Conservation (phyloP, 352 stramenopile species). For the Pythium grandisporangium region DNA sequence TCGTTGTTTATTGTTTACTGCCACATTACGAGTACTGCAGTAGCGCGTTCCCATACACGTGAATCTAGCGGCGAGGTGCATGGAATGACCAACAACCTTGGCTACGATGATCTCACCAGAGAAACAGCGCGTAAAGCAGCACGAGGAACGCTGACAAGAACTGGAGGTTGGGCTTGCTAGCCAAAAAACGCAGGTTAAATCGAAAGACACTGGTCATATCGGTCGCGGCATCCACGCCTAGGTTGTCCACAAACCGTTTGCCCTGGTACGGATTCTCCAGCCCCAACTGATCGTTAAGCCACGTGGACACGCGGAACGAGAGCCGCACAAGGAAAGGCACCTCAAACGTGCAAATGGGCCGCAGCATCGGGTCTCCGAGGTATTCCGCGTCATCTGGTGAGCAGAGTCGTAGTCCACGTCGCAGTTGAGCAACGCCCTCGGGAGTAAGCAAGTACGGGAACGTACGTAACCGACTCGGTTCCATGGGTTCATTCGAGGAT, state of each 20-base stretch:
- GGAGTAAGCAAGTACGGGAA: slow-evolving; percentile 51
- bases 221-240: slow-evolving; percentile 44
- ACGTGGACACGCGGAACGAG: slow-evolving; percentile 69
- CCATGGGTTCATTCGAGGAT: slow-evolving; percentile 33
- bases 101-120: slow-evolving; percentile 48
- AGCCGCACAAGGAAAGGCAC: slow-evolving; percentile 66
- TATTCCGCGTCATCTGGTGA: slow-evolving; percentile 53
- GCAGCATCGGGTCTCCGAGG: slow-evolving; percentile 77
- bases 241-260: slow-evolving; percentile 65
- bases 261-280: slow-evolving; percentile 62
- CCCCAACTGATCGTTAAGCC: slow-evolving; percentile 61
- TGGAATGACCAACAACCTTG: too few relatives aligned
- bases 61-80: too few relatives aligned
- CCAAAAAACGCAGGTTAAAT: slow-evolving; percentile 84
- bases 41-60: too few relatives aligned
- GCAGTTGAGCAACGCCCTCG: slow-evolving; percentile 54
- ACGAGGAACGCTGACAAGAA: slow-evolving; percentile 47
- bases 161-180: slow-evolving; percentile 77
- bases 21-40: too few relatives aligned
- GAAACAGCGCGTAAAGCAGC: slow-evolving; percentile 57
- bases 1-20: too few relatives aligned
- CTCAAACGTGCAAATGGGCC: slow-evolving; percentile 79
- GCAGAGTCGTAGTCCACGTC: slow-evolving; percentile 63
- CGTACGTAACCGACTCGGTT: slow-evolving; percentile 45
- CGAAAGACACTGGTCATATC: slow-evolving; percentile 32